Conservation (phyloP, 352 stramenopile genomes). For the Poterioochromonas sp. region DNA sequence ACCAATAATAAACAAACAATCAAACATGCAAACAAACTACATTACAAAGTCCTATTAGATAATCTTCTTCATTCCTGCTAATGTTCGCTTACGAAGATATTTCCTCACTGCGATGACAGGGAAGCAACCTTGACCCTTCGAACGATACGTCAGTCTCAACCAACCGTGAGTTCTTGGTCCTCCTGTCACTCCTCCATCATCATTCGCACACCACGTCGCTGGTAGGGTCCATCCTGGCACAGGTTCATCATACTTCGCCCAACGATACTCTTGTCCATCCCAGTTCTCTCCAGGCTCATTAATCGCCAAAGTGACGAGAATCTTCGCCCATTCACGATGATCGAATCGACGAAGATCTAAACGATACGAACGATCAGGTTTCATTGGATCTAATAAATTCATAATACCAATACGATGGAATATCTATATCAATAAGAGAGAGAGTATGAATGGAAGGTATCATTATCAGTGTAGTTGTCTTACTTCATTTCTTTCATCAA, state of each 20-base stretch:
- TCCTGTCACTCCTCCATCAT: background rate
- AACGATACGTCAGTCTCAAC: constrained; percentile 18
- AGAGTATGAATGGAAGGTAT: background rate
- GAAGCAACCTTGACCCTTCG: constrained; percentile 11
- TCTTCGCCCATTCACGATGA: constrained; percentile 32
- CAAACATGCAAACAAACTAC: too few species aligned
- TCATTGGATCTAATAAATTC: constrained; percentile 32
- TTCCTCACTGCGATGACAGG: background rate
- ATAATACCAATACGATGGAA: constrained; percentile 31
- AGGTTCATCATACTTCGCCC: constrained; percentile 22
- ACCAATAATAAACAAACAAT: too few species aligned
- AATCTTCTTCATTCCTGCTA: constrained; percentile 22
- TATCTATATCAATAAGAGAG: background rate
- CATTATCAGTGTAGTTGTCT: background rate
- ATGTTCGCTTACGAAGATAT: constrained; percentile 6
- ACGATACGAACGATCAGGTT: constrained; percentile 22
- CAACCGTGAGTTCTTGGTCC: constrained; percentile 20
- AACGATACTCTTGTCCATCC: constrained; percentile 24
- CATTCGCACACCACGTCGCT: background rate
- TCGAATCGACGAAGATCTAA: constrained; percentile 31
- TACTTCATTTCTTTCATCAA: constrained; percentile 23
- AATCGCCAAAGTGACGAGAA: constrained; percentile 21
- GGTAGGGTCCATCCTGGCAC: constrained; percentile 31
- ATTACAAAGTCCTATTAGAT: too few species aligned
- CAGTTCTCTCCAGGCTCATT: constrained; percentile 31